Evolutionary conservation across 2,329 filamentous ascomycete genomes (phyloP).

Genomic region (Cladophialophora exuberans): DNA sequence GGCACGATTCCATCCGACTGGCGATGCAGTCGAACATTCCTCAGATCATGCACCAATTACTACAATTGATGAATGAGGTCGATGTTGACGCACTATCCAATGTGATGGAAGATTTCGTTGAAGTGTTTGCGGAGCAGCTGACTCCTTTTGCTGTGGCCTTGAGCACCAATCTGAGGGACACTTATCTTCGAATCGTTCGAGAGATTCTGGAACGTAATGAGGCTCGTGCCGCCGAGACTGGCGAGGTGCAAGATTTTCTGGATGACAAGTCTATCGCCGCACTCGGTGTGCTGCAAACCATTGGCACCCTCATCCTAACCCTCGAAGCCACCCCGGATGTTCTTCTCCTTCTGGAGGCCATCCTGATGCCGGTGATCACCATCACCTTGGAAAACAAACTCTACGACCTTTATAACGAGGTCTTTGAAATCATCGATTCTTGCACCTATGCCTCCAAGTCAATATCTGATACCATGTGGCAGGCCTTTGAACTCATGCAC

Average conservation of each 20-base stretch:
- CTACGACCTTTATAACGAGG: slow-evolving; percentile 95
- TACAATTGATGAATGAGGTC: slow-evolving; percentile 96
- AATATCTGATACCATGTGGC: slow-evolving; percentile 97
- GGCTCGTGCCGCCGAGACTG: slow-evolving; percentile 60
- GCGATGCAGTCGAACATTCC: slow-evolving; percentile 98
- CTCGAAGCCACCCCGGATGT: slow-evolving; percentile 97
- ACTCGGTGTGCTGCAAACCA: slow-evolving; percentile 93
- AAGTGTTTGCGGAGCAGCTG: slow-evolving; percentile 95
- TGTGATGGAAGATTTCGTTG: slow-evolving; percentile 99
- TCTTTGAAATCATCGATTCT: slow-evolving; percentile 99
- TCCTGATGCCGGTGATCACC: slow-evolving; percentile 95
- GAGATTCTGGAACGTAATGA: slow-evolving; percentile 86
- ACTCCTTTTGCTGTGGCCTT: slow-evolving; percentile 96
- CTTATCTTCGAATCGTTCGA: slow-evolving; percentile 89
- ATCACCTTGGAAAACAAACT: slow-evolving; percentile 97
- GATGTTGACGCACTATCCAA: slow-evolving; percentile 97
- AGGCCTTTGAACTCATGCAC: slow-evolving; percentile 95
- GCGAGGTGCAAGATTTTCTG: slow-evolving; percentile 84
- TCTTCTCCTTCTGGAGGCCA: slow-evolving; percentile 88
- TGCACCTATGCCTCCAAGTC: slow-evolving; percentile 97
- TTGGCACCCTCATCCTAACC: slow-evolving; percentile 94
- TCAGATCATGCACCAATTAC: slow-evolving; percentile 97
- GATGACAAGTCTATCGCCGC: slow-evolving; percentile 99
- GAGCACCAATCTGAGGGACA: slow-evolving; percentile 93
- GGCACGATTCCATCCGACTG: slow-evolving; percentile 88